Evolutionary conservation across 805 yeast genomes (phyloP).

Genomic region (Komagataella ulmi): DNA sequence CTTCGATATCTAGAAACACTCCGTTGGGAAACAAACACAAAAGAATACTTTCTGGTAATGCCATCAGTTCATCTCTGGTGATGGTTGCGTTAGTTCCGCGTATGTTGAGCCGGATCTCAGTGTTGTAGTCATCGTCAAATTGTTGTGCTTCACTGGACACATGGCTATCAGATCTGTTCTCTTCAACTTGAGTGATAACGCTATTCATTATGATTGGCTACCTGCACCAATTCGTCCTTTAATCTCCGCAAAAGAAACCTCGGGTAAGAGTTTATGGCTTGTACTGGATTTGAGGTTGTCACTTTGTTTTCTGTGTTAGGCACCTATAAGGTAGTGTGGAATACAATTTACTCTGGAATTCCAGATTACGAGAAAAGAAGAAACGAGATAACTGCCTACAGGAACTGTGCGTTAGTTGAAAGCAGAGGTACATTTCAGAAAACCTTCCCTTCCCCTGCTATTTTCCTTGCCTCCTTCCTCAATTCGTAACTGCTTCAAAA

Average conservation of each 20-base stretch:
- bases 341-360: not conserved
- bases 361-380: not conserved
- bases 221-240: not conserved
- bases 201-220: slow-evolving; percentile 9
- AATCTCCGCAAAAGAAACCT: not conserved
- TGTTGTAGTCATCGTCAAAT: slow-evolving; percentile 37
- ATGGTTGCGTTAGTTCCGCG: slow-evolving; percentile 66
- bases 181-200: slow-evolving; percentile 46
- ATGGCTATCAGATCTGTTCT: not conserved
- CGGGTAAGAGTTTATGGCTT: not conserved
- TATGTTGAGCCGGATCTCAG: slow-evolving; percentile 64
- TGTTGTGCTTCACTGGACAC: slow-evolving; percentile 5
- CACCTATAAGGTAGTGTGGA: not conserved
- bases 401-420: not conserved
- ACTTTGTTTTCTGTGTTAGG: not conserved
- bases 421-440: not conserved
- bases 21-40: slow-evolving; percentile 86
- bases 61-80: slow-evolving; percentile 80
- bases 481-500: no score
- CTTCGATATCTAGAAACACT: slow-evolving; percentile 65
- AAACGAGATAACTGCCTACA: not conserved
- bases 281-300: not conserved
- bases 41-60: slow-evolving; percentile 80
- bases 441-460: no score
- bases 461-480: no score